Evolutionary conservation across 371 early-diverging fungal species (phyloP).

Genomic region (Mortierella sp.): DNA sequence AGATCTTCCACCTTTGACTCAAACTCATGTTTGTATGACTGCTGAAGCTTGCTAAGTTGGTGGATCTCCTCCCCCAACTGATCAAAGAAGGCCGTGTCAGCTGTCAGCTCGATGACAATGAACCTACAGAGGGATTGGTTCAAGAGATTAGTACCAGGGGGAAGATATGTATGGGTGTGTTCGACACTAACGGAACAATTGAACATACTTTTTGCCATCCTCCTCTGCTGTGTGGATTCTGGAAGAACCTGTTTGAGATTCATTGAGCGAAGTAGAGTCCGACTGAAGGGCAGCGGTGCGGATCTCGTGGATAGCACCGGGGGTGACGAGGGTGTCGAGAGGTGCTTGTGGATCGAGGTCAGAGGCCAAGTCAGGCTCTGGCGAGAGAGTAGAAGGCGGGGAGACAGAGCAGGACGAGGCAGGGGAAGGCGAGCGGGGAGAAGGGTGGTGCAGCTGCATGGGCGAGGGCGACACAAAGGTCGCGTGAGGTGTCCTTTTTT

Average conservation of each 20-base stretch:
- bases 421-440: constrained; percentile 10
- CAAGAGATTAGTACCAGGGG: too few relatives aligned
- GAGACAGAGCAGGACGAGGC: background rate
- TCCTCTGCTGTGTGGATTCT: constrained; percentile 29
- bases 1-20: constrained; percentile 60
- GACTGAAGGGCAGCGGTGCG: background rate
- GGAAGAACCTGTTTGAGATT: background rate
- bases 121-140: constrained; percentile 29
- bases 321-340: constrained; percentile 32
- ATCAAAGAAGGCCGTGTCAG: constrained; percentile 71
- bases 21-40: constrained; percentile 55
- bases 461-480: background rate
- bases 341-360: background rate
- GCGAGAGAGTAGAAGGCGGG: background rate
- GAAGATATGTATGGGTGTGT: background rate
- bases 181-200: too few relatives aligned
- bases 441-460: background rate
- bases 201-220: constrained; percentile 43
- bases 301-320: constrained; percentile 18
- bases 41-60: constrained; percentile 56
- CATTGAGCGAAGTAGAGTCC: background rate
- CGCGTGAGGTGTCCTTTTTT: too few relatives aligned
- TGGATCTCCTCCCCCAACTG: constrained; percentile 62
- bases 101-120: constrained; percentile 64
- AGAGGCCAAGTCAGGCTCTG: background rate